A percentile compares a stretch with the other conserved stretches of the same genome.
Evolutionary conservation across 805 yeast species (phyloP).

Genomic region (Starmerella floricola): DNA sequence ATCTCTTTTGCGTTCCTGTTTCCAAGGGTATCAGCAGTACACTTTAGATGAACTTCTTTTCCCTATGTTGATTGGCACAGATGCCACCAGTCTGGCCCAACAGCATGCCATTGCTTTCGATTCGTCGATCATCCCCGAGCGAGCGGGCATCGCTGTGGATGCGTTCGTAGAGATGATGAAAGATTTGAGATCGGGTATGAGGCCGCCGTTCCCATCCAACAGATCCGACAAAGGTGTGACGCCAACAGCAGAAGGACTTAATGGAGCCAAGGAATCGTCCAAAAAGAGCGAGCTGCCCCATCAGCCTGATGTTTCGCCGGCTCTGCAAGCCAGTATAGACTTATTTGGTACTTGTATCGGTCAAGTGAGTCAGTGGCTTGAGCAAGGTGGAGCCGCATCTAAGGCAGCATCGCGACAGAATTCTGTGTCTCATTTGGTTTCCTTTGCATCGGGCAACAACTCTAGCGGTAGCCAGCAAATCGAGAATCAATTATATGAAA

Average conservation of each 20-base stretch:
- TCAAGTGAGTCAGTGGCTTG: constrained; percentile 18
- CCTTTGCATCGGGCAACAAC: constrained; percentile 12
- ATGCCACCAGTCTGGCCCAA: constrained; percentile 20
- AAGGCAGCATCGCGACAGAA: constrained; percentile 19
- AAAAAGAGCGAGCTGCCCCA: constrained; percentile 15
- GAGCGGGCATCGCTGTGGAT: constrained; percentile 52
- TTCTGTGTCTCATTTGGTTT: constrained; percentile 21
- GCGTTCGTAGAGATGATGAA: constrained; percentile 61
- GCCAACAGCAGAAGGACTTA: not conserved
- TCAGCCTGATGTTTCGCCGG: constrained; percentile 14
- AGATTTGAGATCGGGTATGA: constrained; percentile 43
- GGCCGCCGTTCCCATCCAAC: constrained; percentile 54
- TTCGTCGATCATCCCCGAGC: constrained; percentile 48
- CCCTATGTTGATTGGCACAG: constrained; percentile 40
- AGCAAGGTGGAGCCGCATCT: constrained; percentile 9
- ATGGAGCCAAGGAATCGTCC: constrained; percentile 15
- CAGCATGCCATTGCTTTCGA: constrained; percentile 39
- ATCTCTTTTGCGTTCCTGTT: constrained; percentile 64
- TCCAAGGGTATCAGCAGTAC: constrained; percentile 66
- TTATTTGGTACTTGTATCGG: constrained; percentile 22
- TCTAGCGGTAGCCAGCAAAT: not conserved
- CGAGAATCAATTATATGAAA: not conserved
- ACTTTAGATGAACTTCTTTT: constrained; percentile 65
- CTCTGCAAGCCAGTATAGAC: constrained; percentile 21
- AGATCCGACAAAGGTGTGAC: not conserved